phyloP scores from a whole-genome alignment of 495 filamentous ascomycete genomes.

The Penicillium turbatum region DNA sequence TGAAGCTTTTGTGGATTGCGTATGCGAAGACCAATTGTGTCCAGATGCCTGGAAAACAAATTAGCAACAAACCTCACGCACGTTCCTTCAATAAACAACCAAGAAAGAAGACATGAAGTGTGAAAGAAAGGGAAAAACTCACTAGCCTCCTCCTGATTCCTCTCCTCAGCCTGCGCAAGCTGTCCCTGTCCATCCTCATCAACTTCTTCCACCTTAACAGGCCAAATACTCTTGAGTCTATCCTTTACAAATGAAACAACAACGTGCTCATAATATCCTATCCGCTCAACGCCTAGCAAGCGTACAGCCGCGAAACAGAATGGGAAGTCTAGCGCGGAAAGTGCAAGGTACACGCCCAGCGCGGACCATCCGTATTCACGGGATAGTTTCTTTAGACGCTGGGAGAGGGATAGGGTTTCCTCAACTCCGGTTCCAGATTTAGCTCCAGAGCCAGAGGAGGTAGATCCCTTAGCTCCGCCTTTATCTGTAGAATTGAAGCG shows the following conservation, averaged over 20 bases:
- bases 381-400: slow-evolving; percentile 73
- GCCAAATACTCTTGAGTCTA: slow-evolving; percentile 26
- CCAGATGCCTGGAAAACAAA: slow-evolving; percentile 54
- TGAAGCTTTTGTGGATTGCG: slow-evolving; percentile 96
- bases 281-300: slow-evolving; percentile 74
- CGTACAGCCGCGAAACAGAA: slow-evolving; percentile 89
- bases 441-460: neutral
- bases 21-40: slow-evolving; percentile 94
- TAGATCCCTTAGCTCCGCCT: neutral
- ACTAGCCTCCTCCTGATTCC: slow-evolving; percentile 49
- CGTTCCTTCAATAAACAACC: neutral
- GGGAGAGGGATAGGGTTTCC: slow-evolving; percentile 56
- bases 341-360: slow-evolving; percentile 78
- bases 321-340: slow-evolving; percentile 88
- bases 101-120: slow-evolving; percentile 1
- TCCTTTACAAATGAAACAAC: slow-evolving; percentile 37
- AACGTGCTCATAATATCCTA: slow-evolving; percentile 60
- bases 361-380: slow-evolving; percentile 94
- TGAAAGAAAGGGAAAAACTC: slow-evolving; percentile 36
- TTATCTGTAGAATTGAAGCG: slow-evolving; percentile 35
- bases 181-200: slow-evolving; percentile 14
- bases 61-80: neutral
- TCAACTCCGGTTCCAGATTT: neutral
- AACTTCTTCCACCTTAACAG: slow-evolving; percentile 10
- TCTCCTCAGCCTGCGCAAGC: slow-evolving; percentile 30